Conservation (phyloP, 257 asterid species). For the Mitragyna speciosa region DNA sequence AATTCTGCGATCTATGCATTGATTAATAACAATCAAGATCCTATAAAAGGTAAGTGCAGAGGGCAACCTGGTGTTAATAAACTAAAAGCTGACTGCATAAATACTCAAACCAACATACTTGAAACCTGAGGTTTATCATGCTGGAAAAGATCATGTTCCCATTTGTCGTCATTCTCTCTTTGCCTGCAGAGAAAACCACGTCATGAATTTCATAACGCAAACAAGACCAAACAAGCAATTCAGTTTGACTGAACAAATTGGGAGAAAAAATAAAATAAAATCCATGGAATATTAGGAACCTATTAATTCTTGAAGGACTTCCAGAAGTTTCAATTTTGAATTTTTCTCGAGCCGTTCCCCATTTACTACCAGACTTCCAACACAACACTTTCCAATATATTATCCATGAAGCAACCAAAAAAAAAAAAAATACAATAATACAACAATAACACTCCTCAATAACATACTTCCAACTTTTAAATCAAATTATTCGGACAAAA, state of each 20-base stretch:
- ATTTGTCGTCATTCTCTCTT: conserved; percentile 84
- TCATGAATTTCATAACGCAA: conserved; percentile 23
- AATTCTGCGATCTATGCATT: conserved; percentile 54
- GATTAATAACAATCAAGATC: conserved; percentile 25
- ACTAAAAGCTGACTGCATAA: conserved; percentile 15
- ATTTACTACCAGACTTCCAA: neutral
- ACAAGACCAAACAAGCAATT: neutral
- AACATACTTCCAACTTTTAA: neutral
- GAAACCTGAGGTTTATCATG: conserved; percentile 41
- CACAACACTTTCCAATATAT: neutral
- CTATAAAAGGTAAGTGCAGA: neutral
- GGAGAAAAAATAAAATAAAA: neutral
- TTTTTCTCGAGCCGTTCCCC: neutral
- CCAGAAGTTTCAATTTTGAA: neutral
- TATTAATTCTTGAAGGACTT: neutral
- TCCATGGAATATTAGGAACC: neutral
- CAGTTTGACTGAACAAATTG: neutral
- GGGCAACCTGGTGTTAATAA: conserved; percentile 11
- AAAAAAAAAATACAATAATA: neutral
- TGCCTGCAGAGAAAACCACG: conserved; percentile 52
- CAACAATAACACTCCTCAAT: too few relatives aligned
- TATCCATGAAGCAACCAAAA: neutral
- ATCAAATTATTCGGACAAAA: neutral
- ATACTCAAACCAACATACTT: conserved; percentile 39
- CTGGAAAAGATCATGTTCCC: conserved; percentile 85